Evolutionary conservation across 768 basidiomycete species (phyloP), one percentile per base, ranked within the genome.

Genomic region (Suillus tomentosus): DNA sequence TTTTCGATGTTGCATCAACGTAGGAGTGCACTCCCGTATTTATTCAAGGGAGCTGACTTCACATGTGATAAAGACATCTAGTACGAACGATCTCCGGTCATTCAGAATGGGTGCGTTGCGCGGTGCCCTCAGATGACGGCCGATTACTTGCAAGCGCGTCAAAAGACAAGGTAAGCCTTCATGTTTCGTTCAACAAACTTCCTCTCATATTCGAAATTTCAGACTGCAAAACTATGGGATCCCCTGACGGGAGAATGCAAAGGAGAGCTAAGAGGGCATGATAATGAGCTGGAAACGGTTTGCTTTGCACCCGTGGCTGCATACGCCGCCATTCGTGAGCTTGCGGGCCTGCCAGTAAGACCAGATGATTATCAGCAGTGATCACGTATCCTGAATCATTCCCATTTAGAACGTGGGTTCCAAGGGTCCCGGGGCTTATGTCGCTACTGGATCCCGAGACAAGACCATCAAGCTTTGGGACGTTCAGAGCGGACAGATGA

Each of bases 381-480:
- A 70, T 42, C 47, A 37, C 11, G 6, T 1, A 58, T 42, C 24
- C 42, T 3, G 19, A 27, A 27, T 5, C 9, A 42, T 42, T 10
- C 24, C 45, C 37, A 9, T 55, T 56, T 63, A 88, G 85, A 82
- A 81, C 66, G 85, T 81, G 54, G 86, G 86, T 65, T 76, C 69
- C 48, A 87, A 81, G 74, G 83, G 76, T 63, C 82, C 76, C 56
- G 88, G 81, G 15, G 71, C 80, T 31, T 95, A 87, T 72, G 82
- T 91, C 9, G 88, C 88, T 11, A 95, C 93, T 15, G 94, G 93
- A 14, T 89, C 92, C 39, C 84, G 95, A 75, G 95, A 98, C 79
- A 96, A 94, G 81, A 87, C 87, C 5, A 92, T 97, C 79, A 92
- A 90, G 71, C 76, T 98, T 19, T 98, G 95, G 95, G 95, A 97